A percentile compares a stretch with the other conserved stretches of the same genome.
phyloP scores from a whole-genome alignment of 352 stramenopile species.

The Globisporangium emineosum region DNA sequence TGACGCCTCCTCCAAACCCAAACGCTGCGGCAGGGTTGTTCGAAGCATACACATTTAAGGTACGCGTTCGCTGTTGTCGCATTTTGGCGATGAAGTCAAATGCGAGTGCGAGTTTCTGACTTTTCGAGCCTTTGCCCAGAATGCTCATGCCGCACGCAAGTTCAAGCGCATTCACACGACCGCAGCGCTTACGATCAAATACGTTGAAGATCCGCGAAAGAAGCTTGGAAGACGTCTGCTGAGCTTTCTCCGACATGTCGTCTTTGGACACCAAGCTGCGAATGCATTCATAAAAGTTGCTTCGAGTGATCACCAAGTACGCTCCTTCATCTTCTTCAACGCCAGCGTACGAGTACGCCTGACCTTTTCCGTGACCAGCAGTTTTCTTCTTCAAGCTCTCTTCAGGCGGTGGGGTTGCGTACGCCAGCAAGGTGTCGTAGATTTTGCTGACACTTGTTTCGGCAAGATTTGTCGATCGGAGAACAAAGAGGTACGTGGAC shows the following conservation, averaged over 20 bases:
- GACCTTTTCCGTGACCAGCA: slow-evolving; percentile 27
- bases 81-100: slow-evolving; percentile 89
- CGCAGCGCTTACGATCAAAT: slow-evolving; percentile 80
- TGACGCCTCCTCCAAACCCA: slow-evolving; percentile 30
- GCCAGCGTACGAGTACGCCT: slow-evolving; percentile 73
- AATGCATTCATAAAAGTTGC: slow-evolving; percentile 87
- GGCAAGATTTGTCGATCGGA: slow-evolving; percentile 73
- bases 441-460: slow-evolving; percentile 74
- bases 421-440: slow-evolving; percentile 73
- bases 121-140: slow-evolving; percentile 80
- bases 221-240: slow-evolving; percentile 83
- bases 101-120: slow-evolving; percentile 79
- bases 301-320: slow-evolving; percentile 71
- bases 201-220: slow-evolving; percentile 83
- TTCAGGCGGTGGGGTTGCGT: slow-evolving; percentile 67
- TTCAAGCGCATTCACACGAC: slow-evolving; percentile 80
- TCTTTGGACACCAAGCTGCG: slow-evolving; percentile 77
- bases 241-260: slow-evolving; percentile 76
- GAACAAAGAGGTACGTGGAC: slow-evolving; percentile 81
- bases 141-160: slow-evolving; percentile 86
- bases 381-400: slow-evolving; percentile 60
- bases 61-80: slow-evolving; percentile 70
- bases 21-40: slow-evolving; percentile 29
- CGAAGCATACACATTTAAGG: slow-evolving; percentile 59
- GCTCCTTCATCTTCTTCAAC: slow-evolving; percentile 84